Evolutionary conservation across 495 filamentous ascomycete species (phyloP), one percentile per base, ranked within the genome.

Genomic region (Penicillium longicatenatum): DNA sequence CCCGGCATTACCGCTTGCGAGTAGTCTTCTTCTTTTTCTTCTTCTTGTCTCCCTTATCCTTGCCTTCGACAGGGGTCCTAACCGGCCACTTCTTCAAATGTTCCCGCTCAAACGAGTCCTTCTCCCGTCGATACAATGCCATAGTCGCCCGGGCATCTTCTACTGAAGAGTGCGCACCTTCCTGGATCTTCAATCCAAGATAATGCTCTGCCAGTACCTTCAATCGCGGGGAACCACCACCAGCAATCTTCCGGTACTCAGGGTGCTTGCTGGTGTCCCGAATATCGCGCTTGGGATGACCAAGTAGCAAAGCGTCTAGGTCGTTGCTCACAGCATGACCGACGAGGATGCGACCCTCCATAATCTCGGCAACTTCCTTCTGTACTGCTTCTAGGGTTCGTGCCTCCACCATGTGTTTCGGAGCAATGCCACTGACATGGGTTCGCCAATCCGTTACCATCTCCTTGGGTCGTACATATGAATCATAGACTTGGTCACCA

Each of bases 281-380:
- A 24, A 93, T 86, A 65, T 90, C 85, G 54, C 82, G 79, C 58
- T 82, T 83, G 10, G 93, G 87, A 63, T 97, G 93, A 14, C 81
- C 77, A 24, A 98, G 73, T 35, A 89, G 71, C 43, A 98, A 75
- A 8, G 82, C 93, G 22, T 86, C 81, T 21, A 98, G 70, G 68
- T 98, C 94, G 61, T 97, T 89, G 60, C 86, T 84, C 26, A 98
- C 70, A n/a, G 93, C 90, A 70, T 98, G 94, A 1, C 94, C 94
- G 3, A 98, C 82, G 1, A 98, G 73, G 30, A 98, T 82, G 16
- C 89, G 79, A 12, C 79, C 88, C 20, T 85, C 74, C 6, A 98
- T 72, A 4, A 98, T 80, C n/a, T 75, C 78, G 0, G 87, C 83
- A 19, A 97, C 83, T 42, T 88, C 79, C 29, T 77, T 71, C 63